Base-by-base conservation (phyloP, 768 basidiomycete genomes). In the Collybia nuda region DNA sequence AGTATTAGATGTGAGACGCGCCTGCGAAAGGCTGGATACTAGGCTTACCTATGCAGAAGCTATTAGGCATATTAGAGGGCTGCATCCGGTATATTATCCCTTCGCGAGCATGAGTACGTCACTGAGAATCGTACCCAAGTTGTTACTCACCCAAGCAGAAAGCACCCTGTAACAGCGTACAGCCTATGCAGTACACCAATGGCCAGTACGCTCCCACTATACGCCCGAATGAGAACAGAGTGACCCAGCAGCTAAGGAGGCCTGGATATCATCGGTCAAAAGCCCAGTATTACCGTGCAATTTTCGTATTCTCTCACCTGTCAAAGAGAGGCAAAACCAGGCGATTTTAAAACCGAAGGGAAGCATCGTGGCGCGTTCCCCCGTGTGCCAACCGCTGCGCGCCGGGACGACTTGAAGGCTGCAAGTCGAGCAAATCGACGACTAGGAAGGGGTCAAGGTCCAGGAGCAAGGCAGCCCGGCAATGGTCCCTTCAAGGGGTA, bases 31-130 rank as follows among this genome's bases (percentile, higher is more conserved):
- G 21, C 6, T 2, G 15, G 6, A 22, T 5, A 14, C 8, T 11
- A 23, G 44, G 63, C 76, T 53, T 56, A 82, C 83, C 71, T 29
- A 79, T 65, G 57, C 86, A 87, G 55, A 88, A 86, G 23, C 60
- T 55, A 29, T 60, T 66, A 7, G 84, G 81, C 84, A 88, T 88
- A 17, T 51, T 59, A 43, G 67, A 69, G 0, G 85, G 82, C 55
- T 82, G 70, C 85, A 88, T 86, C 44, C 67, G 63, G 74, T 81
- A 86, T 12, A 82, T 71, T 66, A 87, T 76, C 9, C 85, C 86
- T 86, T 43, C 7, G 22, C 18, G 35, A 38, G 19, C 22, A 19
- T 55, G 17, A 15, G 15, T 44, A 11, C 32, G 54, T 21, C 57
- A 40, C 24, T 29, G 29, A 40, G 43, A 40, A 15, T 17, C 23